A percentile compares a stretch with the other conserved stretches of the same genome.
Evolutionary conservation across 257 asterid species (phyloP).

Genomic region (Fraxinus americana): DNA sequence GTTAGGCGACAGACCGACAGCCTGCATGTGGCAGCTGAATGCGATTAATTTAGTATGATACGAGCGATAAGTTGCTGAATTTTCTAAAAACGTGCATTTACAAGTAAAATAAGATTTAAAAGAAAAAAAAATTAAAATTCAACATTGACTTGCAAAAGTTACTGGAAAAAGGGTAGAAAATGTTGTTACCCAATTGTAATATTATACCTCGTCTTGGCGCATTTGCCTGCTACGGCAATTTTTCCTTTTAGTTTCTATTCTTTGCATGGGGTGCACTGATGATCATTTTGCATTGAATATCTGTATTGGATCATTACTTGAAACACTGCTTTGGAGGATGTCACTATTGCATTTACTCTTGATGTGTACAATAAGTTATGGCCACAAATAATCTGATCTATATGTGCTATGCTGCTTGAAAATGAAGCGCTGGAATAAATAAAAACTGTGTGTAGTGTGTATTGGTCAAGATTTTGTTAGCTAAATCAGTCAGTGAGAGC

Average conservation of each 20-base stretch:
- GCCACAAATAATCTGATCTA: background rate
- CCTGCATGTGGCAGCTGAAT: background rate
- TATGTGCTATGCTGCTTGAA: background rate
- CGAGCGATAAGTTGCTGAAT: slow-evolving; percentile 1
- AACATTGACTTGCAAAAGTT: background rate
- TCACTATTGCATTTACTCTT: background rate
- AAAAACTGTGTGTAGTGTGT: background rate
- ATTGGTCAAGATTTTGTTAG: background rate
- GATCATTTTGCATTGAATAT: background rate
- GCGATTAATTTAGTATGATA: slow-evolving; percentile 14
- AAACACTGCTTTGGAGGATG: background rate
- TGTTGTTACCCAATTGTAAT: slow-evolving; percentile 4
- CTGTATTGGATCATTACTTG: background rate
- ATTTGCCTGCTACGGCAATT: background rate
- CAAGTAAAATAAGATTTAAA: background rate
- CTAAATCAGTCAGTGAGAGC: background rate
- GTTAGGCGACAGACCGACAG: background rate
- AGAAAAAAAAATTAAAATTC: background rate
- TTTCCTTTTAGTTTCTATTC: background rate
- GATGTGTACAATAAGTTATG: background rate
- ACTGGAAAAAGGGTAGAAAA: background rate
- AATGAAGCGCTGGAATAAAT: background rate
- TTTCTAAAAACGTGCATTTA: background rate
- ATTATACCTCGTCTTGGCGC: background rate
- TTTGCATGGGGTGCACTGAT: background rate